phyloP scores from a whole-genome alignment of 495 filamentous ascomycete species.

The Cercophora scortea region DNA sequence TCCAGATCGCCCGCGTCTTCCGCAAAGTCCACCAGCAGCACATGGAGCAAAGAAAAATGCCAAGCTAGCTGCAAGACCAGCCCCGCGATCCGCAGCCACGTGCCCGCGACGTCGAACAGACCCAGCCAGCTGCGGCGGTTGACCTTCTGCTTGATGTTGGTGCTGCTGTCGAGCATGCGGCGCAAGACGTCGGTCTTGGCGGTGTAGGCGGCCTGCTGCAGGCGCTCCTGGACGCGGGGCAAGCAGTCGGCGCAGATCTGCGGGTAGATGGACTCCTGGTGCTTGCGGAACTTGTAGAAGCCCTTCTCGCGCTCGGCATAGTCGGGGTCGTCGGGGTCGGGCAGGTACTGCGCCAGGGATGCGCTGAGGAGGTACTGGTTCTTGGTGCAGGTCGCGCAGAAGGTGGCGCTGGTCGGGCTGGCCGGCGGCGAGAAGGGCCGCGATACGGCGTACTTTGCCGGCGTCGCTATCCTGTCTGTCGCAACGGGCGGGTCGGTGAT shows the following conservation, averaged over 20 bases:
- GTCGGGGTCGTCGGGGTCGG: constrained; percentile 58
- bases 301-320: constrained; percentile 41
- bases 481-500: constrained; percentile 78
- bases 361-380: constrained; percentile 73
- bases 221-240: constrained; percentile 53
- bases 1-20: constrained; percentile 3
- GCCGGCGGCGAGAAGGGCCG: constrained; percentile 21
- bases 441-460: constrained; percentile 31
- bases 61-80: constrained; percentile 45
- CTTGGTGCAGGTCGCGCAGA: constrained; percentile 70
- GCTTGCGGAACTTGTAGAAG: constrained; percentile 52
- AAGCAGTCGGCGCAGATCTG: constrained; percentile 75
- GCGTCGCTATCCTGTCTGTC: constrained; percentile 25
- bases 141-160: constrained; percentile 34
- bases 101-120: constrained; percentile 35
- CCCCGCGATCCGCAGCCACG: constrained; percentile 46
- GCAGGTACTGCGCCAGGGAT: constrained; percentile 60
- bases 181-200: constrained; percentile 72
- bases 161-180: constrained; percentile 58
- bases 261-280: constrained; percentile 70
- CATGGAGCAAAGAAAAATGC: constrained; percentile 35
- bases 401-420: constrained; percentile 36
- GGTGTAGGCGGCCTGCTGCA: constrained; percentile 62
- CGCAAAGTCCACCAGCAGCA: constrained; percentile 13
- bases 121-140: constrained; percentile 42